Base-by-base conservation (phyloP, 2,329 filamentous ascomycete species). In the Tolypocladium guangdongense region DNA sequence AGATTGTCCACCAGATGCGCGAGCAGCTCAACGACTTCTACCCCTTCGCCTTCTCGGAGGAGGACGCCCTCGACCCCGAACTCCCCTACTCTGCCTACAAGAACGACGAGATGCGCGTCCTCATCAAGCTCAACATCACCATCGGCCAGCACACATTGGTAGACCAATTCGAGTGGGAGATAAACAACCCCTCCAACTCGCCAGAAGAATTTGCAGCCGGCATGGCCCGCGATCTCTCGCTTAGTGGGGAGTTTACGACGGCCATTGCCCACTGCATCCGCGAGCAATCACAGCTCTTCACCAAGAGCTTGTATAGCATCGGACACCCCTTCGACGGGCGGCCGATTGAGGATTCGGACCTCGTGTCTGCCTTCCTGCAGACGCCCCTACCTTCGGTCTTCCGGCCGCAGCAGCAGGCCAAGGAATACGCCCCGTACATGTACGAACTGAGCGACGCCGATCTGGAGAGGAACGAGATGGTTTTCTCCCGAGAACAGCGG, bases 111-210 rank as follows among this genome's bases (percentile, higher is more conserved):
- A 96, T 99, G 92, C 87, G 93, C 50, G 88, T 99, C 60, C 74
- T 95, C 45, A 83, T 99, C 70, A 97, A 96, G 70, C 78, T 99
- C 50, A 96, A 97, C 70, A 96, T 99, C 64, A 97, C 93, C 7
- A 96, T 99, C 64, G 93, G 92, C 41, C 87, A 89, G 58, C 89
- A 95, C 65, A 97, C 91, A 0, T 77, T 99, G 30, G 86, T 96
- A 37, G 93, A 99, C 64, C 93, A 97, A 67, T 97, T 99, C 57
- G 93, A 99, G 70, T 99, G 93, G 93, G 93, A 99, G 62, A 90
- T 97, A 66, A 97, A 97, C 71, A 95, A 96, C 67, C 87, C 91
- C 0, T 74, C 86, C 52, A 99, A 99, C 68, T 95, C 88, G 0
- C 90, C 93, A 2, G 93, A 99, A 71, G 90, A 95, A 54, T 99